Conservation (phyloP, 305 asterid genomes). For the Solanum aculeatissimum region DNA sequence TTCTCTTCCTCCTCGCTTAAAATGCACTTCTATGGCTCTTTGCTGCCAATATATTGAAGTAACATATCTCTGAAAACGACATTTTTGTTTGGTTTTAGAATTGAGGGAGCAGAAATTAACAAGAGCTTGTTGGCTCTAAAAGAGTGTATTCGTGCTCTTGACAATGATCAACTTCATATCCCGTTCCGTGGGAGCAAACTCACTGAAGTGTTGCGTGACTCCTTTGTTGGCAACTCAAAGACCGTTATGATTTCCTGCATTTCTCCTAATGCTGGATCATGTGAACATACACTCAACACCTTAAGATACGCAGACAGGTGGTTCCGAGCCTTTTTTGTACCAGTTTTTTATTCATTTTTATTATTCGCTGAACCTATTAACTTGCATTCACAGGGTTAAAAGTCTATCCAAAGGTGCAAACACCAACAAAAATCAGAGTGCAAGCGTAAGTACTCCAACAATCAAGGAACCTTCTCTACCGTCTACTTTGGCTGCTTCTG, state of each 20-base stretch:
- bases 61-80: not conserved
- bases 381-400: constrained; percentile 63
- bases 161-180: constrained; percentile 95
- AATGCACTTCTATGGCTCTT: not conserved
- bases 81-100: constrained; percentile 30
- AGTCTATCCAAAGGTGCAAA: constrained; percentile 94
- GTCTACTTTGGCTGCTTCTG: constrained; percentile 32
- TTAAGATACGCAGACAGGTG: constrained; percentile 99
- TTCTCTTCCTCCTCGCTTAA: not conserved
- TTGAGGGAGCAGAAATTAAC: constrained; percentile 99
- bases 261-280: constrained; percentile 97
- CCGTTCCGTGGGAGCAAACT: constrained; percentile 99
- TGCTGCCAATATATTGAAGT: not conserved
- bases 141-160: constrained; percentile 99
- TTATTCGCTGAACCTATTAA: constrained; percentile 6
- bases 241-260: constrained; percentile 99
- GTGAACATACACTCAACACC: constrained; percentile 98
- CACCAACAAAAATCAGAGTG: constrained; percentile 55
- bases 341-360: not conserved
- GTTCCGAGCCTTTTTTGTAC: not conserved
- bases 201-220: constrained; percentile 97
- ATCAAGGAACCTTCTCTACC: constrained; percentile 47
- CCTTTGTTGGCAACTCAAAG: constrained; percentile 96
- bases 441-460: constrained; percentile 15
- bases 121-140: constrained; percentile 95